Evolutionary conservation across 768 basidiomycete species (phyloP), one percentile per base, ranked within the genome.

Genomic region (Pleurotus djamor): DNA sequence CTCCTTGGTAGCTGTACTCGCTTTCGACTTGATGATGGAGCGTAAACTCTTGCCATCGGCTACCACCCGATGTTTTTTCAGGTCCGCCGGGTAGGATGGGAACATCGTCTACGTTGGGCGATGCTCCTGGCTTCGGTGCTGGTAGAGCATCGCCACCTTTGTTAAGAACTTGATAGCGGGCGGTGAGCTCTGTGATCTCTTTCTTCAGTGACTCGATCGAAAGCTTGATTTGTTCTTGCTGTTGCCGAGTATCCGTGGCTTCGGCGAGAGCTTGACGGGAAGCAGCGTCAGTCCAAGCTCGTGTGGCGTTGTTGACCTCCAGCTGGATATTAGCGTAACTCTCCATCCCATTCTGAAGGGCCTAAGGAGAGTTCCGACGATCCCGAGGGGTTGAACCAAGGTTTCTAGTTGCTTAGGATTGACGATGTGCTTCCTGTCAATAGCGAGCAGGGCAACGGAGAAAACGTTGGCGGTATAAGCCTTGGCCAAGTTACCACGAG

Each of bases 41-140:
- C 1, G 51, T 45, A 14, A 69, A 57, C 33, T 65, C 60, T 38
- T 67, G 66, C 68, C 68, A 69, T 6, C 68, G 65, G 44, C 66
- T 67, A 4, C 68, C 68, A 6, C 68, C 66, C 2, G 68, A 65
- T 3, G 57, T 59, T 9, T 10, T 52, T 5, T 65, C 62, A 33
- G 49, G 17, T 7, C 38, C 38, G 14, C 38, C 38, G 38, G 38
- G 65, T 59, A 59, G 13, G 61, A 61, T n/a, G 54, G 32, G 10
- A 60, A 10, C n/a, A 56, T 35, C 16, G 35, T 48, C 34, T 14
- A 48, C 9, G 9, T 48, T 59, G n/a, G n/a, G n/a, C 54, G 41
- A 47, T 4, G 16, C 6, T 4, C 36, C 12, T 28, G 44, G 9
- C 32, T 12, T 21, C 44, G 16, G 57, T 37, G 57, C 45, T 13